A percentile compares a stretch with the other conserved stretches of the same genome.
Evolutionary conservation across 495 filamentous ascomycete species (phyloP).

Genomic region (Clavariopsis aquatica): DNA sequence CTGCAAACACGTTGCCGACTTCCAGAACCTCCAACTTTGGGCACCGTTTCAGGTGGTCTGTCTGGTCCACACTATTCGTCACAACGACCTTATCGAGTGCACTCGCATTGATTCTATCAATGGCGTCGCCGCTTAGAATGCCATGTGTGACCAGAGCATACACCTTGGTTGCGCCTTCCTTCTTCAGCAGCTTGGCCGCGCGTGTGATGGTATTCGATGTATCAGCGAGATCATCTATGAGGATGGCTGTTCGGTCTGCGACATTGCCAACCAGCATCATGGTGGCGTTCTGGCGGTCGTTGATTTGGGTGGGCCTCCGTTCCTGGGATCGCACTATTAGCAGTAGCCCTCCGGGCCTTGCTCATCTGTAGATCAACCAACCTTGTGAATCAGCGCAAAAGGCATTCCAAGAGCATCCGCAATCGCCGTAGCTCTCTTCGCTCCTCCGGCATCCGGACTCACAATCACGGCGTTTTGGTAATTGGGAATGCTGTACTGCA

Average conservation of each 20-base stretch:
- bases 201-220: conserved; percentile 96
- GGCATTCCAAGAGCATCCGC: conserved; percentile 89
- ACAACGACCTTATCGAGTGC: conserved; percentile 88
- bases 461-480: conserved; percentile 88
- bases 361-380: conserved; percentile 49
- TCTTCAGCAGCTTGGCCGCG: conserved; percentile 94
- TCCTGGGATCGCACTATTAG: conserved; percentile 59
- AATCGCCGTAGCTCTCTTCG: conserved; percentile 95
- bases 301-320: conserved; percentile 91
- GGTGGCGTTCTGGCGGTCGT: conserved; percentile 90
- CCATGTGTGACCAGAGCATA: conserved; percentile 93
- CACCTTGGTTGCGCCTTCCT: conserved; percentile 83
- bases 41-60: conserved; percentile 71
- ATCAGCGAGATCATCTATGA: conserved; percentile 93
- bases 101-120: conserved; percentile 88
- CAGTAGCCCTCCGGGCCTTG: conserved; percentile 32
- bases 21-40: conserved; percentile 91
- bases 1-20: conserved; percentile 88
- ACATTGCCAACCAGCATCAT: conserved; percentile 99
- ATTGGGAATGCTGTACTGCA: conserved; percentile 82
- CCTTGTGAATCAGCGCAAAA: conserved; percentile 98
- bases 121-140: conserved; percentile 89
- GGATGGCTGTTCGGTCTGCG: conserved; percentile 73
- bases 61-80: conserved; percentile 91
- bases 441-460: conserved; percentile 93